These are phyloP conservation scores for Rhodosporidiobolus odoratus DNA, from an alignment of 768 basidiomycete genomes.

Conservation along the genomic window DNA sequence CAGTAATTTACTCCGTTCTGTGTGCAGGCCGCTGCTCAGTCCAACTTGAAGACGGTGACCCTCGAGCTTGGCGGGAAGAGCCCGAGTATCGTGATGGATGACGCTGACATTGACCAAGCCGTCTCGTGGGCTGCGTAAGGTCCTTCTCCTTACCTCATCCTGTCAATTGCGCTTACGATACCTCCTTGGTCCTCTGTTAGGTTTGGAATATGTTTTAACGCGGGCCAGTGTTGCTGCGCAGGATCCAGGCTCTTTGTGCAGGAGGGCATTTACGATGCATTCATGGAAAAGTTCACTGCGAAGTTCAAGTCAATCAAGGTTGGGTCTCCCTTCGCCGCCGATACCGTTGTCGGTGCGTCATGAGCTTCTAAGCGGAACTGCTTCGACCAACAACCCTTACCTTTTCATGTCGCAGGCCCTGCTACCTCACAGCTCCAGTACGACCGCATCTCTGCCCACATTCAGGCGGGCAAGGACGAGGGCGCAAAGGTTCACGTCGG, in stretches of 20 bases:
- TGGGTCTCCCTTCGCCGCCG: conserved; percentile 64
- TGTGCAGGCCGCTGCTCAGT: conserved; percentile 70
- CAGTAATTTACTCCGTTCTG: too few relatives aligned
- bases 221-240: conserved; percentile 72
- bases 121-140: conserved; percentile 54
- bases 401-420: conserved; percentile 46
- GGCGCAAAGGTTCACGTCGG: conserved; percentile 66
- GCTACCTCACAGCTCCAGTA: conserved; percentile 65
- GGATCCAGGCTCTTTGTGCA: conserved; percentile 80
- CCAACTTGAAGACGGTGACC: conserved; percentile 77
- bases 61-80: conserved; percentile 61
- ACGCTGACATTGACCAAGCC: conserved; percentile 43
- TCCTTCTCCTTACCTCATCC: conserved; percentile 50
- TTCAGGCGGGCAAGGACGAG: conserved; percentile 64
- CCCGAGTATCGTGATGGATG: conserved; percentile 56
- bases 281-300: conserved; percentile 58
- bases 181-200: conserved; percentile 48
- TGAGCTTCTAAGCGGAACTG: too few relatives aligned
- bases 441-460: conserved; percentile 71
- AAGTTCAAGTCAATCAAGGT: conserved; percentile 55
- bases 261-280: conserved; percentile 69
- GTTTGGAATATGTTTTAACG: conserved; percentile 69
- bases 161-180: not conserved
- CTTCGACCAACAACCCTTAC: too few relatives aligned
- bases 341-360: conserved; percentile 58